Percentiles rank a stretch among this genome's conserved stretches.
Evolutionary conservation across 2,329 filamentous ascomycete genomes (phyloP).

Genomic region (Pyrenochaeta sp.): DNA sequence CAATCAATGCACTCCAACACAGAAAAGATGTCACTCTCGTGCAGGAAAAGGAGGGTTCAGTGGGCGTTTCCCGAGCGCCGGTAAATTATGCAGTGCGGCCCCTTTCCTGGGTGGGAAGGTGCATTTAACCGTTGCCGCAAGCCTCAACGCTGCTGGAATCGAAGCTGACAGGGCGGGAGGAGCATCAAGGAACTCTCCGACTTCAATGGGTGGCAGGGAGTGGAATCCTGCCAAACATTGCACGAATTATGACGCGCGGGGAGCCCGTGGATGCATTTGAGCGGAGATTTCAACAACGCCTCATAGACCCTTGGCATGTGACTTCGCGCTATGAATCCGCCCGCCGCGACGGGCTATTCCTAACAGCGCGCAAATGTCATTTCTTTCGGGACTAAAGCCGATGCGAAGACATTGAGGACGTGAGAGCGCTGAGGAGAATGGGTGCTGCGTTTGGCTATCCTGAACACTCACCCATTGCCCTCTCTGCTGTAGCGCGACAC

Average conservation of each 20-base stretch:
- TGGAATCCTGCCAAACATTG: not conserved
- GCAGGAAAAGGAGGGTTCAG: constrained; percentile 1
- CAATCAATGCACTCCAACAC: too few relatives aligned
- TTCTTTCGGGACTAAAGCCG: too few relatives aligned
- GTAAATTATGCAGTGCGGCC: constrained; percentile 1
- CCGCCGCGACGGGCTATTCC: too few relatives aligned
- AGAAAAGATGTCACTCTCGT: too few relatives aligned
- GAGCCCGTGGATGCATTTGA: too few relatives aligned
- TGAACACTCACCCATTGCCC: not conserved
- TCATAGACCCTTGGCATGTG: too few relatives aligned
- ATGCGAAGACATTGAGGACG: not conserved
- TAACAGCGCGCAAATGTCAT: too few relatives aligned
- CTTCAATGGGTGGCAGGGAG: not conserved
- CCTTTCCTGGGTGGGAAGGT: constrained; percentile 5
- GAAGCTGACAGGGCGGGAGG: not conserved
- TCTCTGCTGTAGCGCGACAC: not conserved
- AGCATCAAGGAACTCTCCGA: not conserved
- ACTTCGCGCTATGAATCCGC: too few relatives aligned
- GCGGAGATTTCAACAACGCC: too few relatives aligned
- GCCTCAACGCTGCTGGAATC: not conserved
- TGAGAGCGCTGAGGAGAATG: not conserved
- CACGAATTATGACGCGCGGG: too few relatives aligned
- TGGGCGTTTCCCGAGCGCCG: constrained; percentile 1
- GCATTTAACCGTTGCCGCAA: constrained; percentile 1
- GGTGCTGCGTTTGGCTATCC: not conserved